A percentile compares a stretch with the other conserved stretches of the same genome.
Evolutionary conservation across 805 yeast genomes (phyloP).

Genomic region (Myxozyma lipomycoides): DNA sequence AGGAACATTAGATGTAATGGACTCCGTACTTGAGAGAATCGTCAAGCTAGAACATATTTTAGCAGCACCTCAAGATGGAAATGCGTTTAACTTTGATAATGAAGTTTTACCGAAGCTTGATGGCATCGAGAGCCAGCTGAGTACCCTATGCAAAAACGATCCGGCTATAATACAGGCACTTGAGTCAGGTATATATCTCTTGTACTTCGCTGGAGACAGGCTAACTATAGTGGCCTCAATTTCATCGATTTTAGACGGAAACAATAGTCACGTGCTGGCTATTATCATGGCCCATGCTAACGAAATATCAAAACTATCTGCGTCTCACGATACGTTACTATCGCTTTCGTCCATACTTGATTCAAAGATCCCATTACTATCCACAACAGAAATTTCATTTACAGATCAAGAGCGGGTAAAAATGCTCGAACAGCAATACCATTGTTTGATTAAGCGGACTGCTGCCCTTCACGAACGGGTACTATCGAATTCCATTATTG

Average conservation of each 20-base stretch:
- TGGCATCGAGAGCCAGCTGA: too few species aligned
- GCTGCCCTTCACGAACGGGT: constrained; percentile 16
- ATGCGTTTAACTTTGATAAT: too few species aligned
- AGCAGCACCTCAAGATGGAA: neutral
- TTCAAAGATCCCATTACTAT: constrained; percentile 1
- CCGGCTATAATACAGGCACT: too few species aligned
- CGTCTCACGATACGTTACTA: constrained; percentile 3
- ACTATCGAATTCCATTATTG: constrained; percentile 13
- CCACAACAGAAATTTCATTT: too few species aligned
- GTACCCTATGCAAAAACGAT: too few species aligned
- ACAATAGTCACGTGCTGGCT: neutral
- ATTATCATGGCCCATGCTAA: constrained; percentile 15
- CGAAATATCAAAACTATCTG: constrained; percentile 9
- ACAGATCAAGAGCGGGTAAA: neutral
- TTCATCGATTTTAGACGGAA: too few species aligned
- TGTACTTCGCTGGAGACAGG: too few species aligned
- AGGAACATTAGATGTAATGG: too few species aligned
- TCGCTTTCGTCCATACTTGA: constrained; percentile 5
- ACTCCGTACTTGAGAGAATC: neutral
- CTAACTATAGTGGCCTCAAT: too few species aligned
- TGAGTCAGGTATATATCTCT: too few species aligned
- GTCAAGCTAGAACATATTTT: neutral
- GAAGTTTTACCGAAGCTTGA: too few species aligned
- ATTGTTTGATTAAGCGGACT: constrained; percentile 2
- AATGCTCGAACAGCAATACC: neutral